Evolutionary conservation across 768 basidiomycete genomes (phyloP).

Genomic region (Tulasnella sp.): DNA sequence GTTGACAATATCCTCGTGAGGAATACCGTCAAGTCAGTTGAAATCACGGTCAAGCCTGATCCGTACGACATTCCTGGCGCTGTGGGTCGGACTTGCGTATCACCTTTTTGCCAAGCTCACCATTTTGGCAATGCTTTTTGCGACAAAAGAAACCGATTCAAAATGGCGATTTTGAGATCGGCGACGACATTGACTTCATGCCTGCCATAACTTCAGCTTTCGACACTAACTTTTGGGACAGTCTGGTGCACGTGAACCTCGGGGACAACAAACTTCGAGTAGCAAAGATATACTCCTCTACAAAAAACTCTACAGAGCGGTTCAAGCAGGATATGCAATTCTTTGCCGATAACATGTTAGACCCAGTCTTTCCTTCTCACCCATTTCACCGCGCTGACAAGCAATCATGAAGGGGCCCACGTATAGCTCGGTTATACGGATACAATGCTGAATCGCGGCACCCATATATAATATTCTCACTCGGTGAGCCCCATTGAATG

Average conservation of each 20-base stretch:
- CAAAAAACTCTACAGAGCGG: not conserved
- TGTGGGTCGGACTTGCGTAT: not conserved
- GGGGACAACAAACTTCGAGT: not conserved
- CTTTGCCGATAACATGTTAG: not conserved
- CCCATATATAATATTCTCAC: not conserved
- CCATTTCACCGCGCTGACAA: not conserved
- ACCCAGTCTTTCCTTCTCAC: not conserved
- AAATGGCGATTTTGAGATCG: not conserved
- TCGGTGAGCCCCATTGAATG: not conserved
- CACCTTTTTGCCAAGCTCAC: not conserved
- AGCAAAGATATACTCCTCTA: not conserved
- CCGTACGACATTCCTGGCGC: not conserved
- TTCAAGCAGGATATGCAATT: not conserved
- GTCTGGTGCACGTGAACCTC: not conserved
- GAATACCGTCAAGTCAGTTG: not conserved
- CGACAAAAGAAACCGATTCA: not conserved
- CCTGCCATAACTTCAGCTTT: not conserved
- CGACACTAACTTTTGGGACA: not conserved
- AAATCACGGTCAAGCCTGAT: not conserved
- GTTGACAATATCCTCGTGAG: not conserved
- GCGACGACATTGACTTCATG: not conserved
- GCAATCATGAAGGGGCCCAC: not conserved
- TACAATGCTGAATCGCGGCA: not conserved
- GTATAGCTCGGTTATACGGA: not conserved
- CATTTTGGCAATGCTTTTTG: not conserved